Percentiles rank a stretch among this genome's conserved stretches.
phyloP scores from a whole-genome alignment of 345 rosid genomes.

The Lenwebbia sp. region DNA sequence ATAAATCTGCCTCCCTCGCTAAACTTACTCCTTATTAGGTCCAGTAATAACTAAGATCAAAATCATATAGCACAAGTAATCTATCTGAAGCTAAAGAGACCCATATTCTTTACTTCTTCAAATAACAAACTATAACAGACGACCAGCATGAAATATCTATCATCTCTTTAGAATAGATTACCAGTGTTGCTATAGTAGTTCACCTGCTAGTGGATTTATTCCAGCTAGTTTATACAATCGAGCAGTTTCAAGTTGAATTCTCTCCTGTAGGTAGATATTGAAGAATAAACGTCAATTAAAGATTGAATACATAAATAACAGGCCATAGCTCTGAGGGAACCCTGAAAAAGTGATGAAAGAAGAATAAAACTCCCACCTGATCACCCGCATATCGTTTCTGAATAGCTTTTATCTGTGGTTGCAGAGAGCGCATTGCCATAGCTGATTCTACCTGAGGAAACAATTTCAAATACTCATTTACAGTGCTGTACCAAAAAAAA shows the following conservation, averaged over 20 bases:
- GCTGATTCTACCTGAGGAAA: slow-evolving; percentile 78
- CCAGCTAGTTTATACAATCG: slow-evolving; percentile 90
- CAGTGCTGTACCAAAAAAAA: not conserved
- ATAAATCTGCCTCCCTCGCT: not conserved
- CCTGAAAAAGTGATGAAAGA: not conserved
- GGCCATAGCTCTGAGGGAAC: not conserved
- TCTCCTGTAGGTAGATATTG: slow-evolving; percentile 52
- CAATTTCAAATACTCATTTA: not conserved
- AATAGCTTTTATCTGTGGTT: slow-evolving; percentile 87
- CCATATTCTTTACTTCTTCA: not conserved
- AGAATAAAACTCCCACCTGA: slow-evolving; percentile 35
- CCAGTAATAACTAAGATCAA: not conserved
- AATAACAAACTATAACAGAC: not conserved
- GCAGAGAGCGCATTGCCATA: slow-evolving; percentile 87
- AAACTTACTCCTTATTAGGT: not conserved
- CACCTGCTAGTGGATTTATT: slow-evolving; percentile 89
- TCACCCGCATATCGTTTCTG: slow-evolving; percentile 78
- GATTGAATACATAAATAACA: not conserved
- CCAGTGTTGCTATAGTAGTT: not conserved
- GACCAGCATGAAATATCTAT: not conserved
- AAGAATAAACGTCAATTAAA: not conserved
- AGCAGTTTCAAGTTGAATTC: slow-evolving; percentile 87
- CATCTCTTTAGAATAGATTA: not conserved
- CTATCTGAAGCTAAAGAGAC: not conserved
- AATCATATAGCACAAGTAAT: not conserved